Evolutionary conservation across 2,329 filamentous ascomycete genomes (phyloP).

Genomic region (Teratosphaeriaceae sp.): DNA sequence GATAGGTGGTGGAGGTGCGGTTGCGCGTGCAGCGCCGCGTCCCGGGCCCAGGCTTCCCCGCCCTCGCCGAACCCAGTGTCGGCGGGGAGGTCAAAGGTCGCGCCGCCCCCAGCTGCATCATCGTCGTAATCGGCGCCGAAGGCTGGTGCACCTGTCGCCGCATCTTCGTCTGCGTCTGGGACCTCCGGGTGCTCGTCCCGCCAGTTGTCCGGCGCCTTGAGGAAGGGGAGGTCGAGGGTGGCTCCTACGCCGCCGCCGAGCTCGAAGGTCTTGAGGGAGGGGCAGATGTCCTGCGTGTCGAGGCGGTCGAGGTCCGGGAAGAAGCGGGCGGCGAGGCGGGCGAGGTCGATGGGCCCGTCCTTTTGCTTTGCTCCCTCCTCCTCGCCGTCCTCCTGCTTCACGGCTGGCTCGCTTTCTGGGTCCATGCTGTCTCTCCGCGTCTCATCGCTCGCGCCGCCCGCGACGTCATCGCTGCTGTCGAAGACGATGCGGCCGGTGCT

Average conservation of each 20-base stretch:
- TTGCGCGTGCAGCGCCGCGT: slow-evolving; percentile 80
- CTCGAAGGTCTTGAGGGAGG: slow-evolving; percentile 89
- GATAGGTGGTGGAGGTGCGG: slow-evolving; percentile 67
- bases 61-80: slow-evolving; percentile 90
- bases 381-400: slow-evolving; percentile 32
- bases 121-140: slow-evolving; percentile 65
- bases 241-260: slow-evolving; percentile 75
- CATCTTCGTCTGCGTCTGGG: slow-evolving; percentile 39
- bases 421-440: slow-evolving; percentile 31
- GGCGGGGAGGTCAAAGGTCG: slow-evolving; percentile 50
- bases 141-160: slow-evolving; percentile 41
- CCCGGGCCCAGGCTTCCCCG: slow-evolving; percentile 89
- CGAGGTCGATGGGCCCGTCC: slow-evolving; percentile 72
- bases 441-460: slow-evolving; percentile 38
- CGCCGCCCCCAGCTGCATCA: slow-evolving; percentile 63
- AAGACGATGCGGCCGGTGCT: slow-evolving; percentile 89
- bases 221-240: slow-evolving; percentile 78
- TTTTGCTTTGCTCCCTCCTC: slow-evolving; percentile 37
- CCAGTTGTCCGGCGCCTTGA: slow-evolving; percentile 82
- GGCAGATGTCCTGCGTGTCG: slow-evolving; percentile 86
- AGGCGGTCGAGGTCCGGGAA: slow-evolving; percentile 73
- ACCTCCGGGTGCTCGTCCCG: slow-evolving; percentile 51
- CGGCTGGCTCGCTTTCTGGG: slow-evolving; percentile 38
- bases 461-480: slow-evolving; percentile 86
- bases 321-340: slow-evolving; percentile 67